Evolutionary conservation across 2,329 filamentous ascomycete genomes (phyloP), one percentile per base, ranked within the genome.

Genomic region (Fusarium nanum): DNA sequence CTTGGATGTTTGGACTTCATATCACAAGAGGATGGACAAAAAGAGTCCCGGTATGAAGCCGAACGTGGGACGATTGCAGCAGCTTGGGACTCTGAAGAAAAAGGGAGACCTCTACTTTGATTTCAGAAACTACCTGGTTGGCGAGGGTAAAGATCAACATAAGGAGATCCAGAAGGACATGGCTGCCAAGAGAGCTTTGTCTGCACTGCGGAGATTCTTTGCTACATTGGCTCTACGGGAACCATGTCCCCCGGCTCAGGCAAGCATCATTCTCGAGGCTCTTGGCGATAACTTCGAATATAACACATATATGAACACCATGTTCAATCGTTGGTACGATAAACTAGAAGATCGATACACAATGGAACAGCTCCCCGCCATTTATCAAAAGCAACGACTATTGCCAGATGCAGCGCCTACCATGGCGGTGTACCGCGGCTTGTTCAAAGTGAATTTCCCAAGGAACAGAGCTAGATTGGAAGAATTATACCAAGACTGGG

Each of bases 401-500:
- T 71, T 87, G 14, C 78, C 82, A 2, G 75, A 73, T 11, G 79
- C 77, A 27, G 73, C 72, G 30, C 81, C 85, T 3, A 77, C 80
- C 13, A 72, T 78, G 14, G 57, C 70, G 2, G 78, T 85, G 16
- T 76, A 88, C 7, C 79, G 80, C 44, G 77, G 77, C 55, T 80
- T 87, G 77, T 83, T 87, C 69, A 80, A 82, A 25, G 66, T 83
- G 28, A 81, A 80, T 72, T 78, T 75, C 56, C 78, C 82, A 10
- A 45, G 77, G 32, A 74, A 84, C 61, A 72, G 79, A 11, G 74
- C 76, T 3, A 84, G 81, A 16, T 76, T 88, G 52, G 82, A 86
- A 55, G 75, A 81, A 47, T 72, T 88, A 3, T 82, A 83, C 68
- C 74, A 80, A 12, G 87, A 89, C 68, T 88, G 84, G 83, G 77